Evolutionary conservation across 257 asterid species (phyloP), one percentile per base, ranked within the genome.

Genomic region (Solanum piurae): DNA sequence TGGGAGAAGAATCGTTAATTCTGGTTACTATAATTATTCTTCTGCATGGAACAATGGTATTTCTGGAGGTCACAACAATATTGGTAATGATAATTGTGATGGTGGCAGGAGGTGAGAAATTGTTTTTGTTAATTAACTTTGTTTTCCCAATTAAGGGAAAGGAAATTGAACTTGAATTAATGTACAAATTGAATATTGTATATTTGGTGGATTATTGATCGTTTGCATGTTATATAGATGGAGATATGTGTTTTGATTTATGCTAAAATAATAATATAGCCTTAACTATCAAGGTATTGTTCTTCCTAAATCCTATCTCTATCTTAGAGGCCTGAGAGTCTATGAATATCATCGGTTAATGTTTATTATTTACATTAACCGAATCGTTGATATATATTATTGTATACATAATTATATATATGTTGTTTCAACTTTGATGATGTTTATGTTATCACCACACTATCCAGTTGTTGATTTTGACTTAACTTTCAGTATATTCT

Each of bases 21-120:
- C 14, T 33, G 18, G 83, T 36, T 74, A 74, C 8, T 33, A 33
- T 16, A 9, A 72, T 20, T 72, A 46, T 72, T 33, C 88, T 46
- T 86, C 83, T 46, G 62, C 27, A 23, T 72, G 88, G 88, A 86
- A 86, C 60, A 72, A 38, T 86, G 72, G 68, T 46, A 80, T 80
- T 80, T 80, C 85, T 46, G 85, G 85, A 80, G 69, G 23, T 29
- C 29, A 80, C 12, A 27, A 80, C 38, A 79, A 79, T 14, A 71
- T 71, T 71, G 62, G 13, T 25, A n/a, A 21, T 77, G 84, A 76
- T 42, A 29, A 68, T 68, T 27, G 36, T n/a, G 84, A 25, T 42
- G 21, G 84, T 27, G 84, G 62, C 16, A 79, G 84, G 36, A 79
- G 84, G 36, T 79, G 84, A 79, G 38, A 23, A 25, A 77, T 44